Evolutionary conservation across 2,329 filamentous ascomycete species (phyloP), one percentile per base, ranked within the genome.

Genomic region (Pestalotiopsis sp.): DNA sequence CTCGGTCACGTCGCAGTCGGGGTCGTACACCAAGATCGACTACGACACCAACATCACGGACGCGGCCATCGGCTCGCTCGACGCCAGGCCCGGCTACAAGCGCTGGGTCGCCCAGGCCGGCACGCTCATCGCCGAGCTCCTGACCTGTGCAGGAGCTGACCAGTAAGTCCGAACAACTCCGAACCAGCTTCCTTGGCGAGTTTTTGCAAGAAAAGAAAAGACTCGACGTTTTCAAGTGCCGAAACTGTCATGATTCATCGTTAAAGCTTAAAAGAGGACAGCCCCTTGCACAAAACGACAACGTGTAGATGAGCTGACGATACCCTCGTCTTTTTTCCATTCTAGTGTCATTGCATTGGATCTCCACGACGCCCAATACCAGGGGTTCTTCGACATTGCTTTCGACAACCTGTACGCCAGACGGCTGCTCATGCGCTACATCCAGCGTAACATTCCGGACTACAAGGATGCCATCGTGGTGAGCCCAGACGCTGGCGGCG

Each of bases 51-150:
- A 89, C 77, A 84, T 85, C 64, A 81, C 83, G 17, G 84, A 87
- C 6, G 17, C 56, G 17, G 59, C 58, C 66, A 80, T 88, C 70
- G 85, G 85, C 68, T 86, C 85, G 75, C 86, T 91, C 79, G 89
- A 94, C 79, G 91, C 93, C 23, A 95, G 95, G 78, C 93, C 95
- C 7, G 96, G 96, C 64, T 99, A 99, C 81, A 96, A 96, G 84
- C 94, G 97, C 83, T 99, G 96, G 96, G 95, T 99, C 72, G 96
- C 96, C 25, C 96, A 98, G 83, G 95, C 96, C 57, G 96, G 96
- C 70, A 98, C 95, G 38, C 87, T 99, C 68, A 92, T 99, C 63
- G 96, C 96, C 64, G 95, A 98, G 79, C 89, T 99, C 59, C 86
- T 99, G 73, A 98, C 94, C 56, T 98, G 95, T 82, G 95, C 96